These are phyloP conservation scores for Aschersonia sp. DNA, from an alignment of 2,329 filamentous ascomycete genomes.

Conservation along the genomic window DNA sequence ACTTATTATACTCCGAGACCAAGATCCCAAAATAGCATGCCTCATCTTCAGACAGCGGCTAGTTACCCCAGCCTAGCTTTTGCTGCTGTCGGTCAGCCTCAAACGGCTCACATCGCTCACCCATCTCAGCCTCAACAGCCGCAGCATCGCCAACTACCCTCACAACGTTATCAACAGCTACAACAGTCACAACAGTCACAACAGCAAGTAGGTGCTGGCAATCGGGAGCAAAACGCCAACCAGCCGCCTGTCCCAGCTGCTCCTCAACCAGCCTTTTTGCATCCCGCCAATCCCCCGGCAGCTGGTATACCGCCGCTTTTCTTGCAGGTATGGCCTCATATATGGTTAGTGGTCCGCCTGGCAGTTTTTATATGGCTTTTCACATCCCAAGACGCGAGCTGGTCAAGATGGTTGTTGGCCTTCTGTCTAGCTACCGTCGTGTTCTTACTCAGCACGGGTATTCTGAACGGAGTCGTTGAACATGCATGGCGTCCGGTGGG, in stretches of 20 bases:
- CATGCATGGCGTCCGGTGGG: slow-evolving; percentile 41
- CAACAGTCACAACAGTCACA: slow-evolving; percentile 4
- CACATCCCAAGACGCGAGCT: slow-evolving; percentile 40
- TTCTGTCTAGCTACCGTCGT: slow-evolving; percentile 37
- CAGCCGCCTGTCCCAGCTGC: slow-evolving; percentile 4
- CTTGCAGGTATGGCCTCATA: slow-evolving; percentile 36
- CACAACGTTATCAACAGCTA: background rate
- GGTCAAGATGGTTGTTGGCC: slow-evolving; percentile 43
- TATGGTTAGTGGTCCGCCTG: slow-evolving; percentile 46
- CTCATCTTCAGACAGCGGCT: slow-evolving; percentile 11
- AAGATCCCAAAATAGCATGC: slow-evolving; percentile 11
- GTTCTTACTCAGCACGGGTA: slow-evolving; percentile 44
- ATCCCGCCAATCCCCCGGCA: slow-evolving; percentile 24
- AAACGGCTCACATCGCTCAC: background rate
- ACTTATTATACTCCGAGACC: slow-evolving; percentile 34
- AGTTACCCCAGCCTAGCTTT: slow-evolving; percentile 5
- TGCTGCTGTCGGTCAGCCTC: background rate
- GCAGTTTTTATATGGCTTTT: slow-evolving; percentile 51
- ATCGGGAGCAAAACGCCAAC: slow-evolving; percentile 4
- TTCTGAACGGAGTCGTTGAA: slow-evolving; percentile 40
- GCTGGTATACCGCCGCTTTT: slow-evolving; percentile 17
- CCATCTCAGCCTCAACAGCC: slow-evolving; percentile 9
- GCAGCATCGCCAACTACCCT: background rate
- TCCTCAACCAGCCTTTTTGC: slow-evolving; percentile 8
- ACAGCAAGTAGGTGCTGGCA: slow-evolving; percentile 1